phyloP scores from a whole-genome alignment of 352 stramenopile species.

The Globisporangium polare region DNA sequence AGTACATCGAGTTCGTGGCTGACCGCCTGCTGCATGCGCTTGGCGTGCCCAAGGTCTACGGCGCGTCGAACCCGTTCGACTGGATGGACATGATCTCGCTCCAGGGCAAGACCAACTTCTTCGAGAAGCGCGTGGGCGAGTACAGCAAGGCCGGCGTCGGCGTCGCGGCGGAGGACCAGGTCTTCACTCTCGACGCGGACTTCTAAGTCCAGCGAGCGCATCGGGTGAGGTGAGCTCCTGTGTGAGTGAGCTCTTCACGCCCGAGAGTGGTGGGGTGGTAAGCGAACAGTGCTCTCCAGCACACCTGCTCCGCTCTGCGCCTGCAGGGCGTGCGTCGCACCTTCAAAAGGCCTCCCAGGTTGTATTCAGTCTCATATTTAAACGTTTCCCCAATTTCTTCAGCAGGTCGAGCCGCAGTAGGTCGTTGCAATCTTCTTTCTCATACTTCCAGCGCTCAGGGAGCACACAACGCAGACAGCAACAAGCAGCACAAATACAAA shows the following conservation, averaged over 20 bases:
- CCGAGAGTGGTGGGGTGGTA: no score
- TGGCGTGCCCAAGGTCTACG: conserved; percentile 92
- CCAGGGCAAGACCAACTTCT: conserved; percentile 98
- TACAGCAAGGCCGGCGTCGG: conserved; percentile 98
- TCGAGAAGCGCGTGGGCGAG: conserved; percentile 98
- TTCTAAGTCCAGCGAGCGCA: conserved; percentile 61
- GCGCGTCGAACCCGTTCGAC: conserved; percentile 96
- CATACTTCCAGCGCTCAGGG: no score
- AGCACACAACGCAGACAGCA: no score
- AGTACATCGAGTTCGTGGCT: conserved; percentile 99
- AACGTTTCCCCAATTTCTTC: not conserved
- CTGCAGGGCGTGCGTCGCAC: not conserved
- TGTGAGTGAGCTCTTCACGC: no score
- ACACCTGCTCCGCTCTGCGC: not conserved
- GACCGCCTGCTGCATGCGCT: conserved; percentile 95
- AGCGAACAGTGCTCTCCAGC: not conserved
- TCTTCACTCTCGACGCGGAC: conserved; percentile 92
- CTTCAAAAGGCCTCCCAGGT: not conserved
- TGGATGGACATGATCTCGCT: conserved; percentile 99
- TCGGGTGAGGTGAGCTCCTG: no score
- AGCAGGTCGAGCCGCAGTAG: no score
- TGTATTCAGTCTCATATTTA: not conserved
- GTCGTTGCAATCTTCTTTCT: no score
- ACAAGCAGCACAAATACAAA: no score
- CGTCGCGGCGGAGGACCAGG: conserved; percentile 81